phyloP scores from a whole-genome alignment of 2,329 filamentous ascomycete species.

The Endocalyx cinctus region DNA sequence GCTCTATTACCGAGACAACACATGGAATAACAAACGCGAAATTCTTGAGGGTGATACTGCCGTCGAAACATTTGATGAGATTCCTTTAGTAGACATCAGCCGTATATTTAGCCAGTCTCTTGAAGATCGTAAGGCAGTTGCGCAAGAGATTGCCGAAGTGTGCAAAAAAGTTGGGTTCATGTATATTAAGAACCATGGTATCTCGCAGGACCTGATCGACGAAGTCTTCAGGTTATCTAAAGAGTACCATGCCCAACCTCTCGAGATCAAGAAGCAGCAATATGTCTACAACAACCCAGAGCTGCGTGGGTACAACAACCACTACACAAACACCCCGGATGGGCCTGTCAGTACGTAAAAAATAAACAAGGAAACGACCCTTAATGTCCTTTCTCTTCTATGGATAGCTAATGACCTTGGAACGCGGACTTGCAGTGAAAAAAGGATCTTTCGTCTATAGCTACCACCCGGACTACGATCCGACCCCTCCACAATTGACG shows the following conservation, averaged over 20 bases:
- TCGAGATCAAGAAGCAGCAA: neutral
- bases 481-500: no score
- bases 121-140: slow-evolving; percentile 1
- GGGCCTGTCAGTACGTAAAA: neutral
- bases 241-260: neutral
- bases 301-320: neutral
- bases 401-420: neutral
- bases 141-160: slow-evolving; percentile 1
- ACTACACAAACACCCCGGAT: neutral
- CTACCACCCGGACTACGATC: no score
- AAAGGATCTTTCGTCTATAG: no score
- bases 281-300: neutral
- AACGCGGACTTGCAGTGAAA: neutral
- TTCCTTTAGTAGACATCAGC: no score
- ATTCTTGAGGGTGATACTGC: no score
- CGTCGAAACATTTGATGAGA: no score
- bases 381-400: neutral
- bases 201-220: slow-evolving; percentile 1
- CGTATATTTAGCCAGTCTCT: no score
- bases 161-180: slow-evolving; percentile 2
- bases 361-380: neutral
- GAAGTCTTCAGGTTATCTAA: neutral
- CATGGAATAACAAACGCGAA: no score
- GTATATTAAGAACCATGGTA: slow-evolving; percentile 2
- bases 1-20: no score